phyloP scores from a whole-genome alignment of 2,329 filamentous ascomycete genomes.

The Ophiostoma ips region DNA sequence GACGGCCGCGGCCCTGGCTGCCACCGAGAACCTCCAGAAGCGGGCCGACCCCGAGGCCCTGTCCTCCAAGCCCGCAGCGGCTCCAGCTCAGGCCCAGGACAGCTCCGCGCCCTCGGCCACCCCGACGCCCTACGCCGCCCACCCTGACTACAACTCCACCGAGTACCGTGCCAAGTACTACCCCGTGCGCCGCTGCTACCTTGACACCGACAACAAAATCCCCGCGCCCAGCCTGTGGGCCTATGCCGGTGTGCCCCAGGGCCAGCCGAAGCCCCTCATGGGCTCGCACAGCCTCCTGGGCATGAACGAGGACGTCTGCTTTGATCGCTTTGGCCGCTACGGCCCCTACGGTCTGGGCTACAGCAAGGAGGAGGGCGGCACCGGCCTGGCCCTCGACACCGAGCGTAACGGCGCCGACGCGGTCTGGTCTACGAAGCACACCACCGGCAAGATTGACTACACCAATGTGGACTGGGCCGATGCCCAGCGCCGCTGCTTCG shows the following conservation, averaged over 20 bases:
- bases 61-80: too few species aligned
- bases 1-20: constrained; percentile 18
- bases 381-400: constrained; percentile 56
- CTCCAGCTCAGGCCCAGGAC: neutral
- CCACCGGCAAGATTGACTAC: constrained; percentile 43
- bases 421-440: constrained; percentile 31
- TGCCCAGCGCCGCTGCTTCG: constrained; percentile 39
- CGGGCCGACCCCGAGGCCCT: neutral
- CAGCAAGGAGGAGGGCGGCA: constrained; percentile 54
- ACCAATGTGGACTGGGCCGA: constrained; percentile 38
- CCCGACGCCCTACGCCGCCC: constrained; percentile 49
- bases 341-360: constrained; percentile 85
- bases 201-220: constrained; percentile 44
- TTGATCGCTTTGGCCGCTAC: constrained; percentile 72
- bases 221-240: constrained; percentile 50
- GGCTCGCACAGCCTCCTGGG: constrained; percentile 66
- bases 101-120: constrained; percentile 23
- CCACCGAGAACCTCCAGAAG: neutral
- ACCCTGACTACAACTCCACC: constrained; percentile 46
- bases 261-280: constrained; percentile 63
- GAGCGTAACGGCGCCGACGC: constrained; percentile 53
- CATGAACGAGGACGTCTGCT: constrained; percentile 65
- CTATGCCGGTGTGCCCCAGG: constrained; percentile 37
- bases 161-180: constrained; percentile 40
- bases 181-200: constrained; percentile 45